Evolutionary conservation across 192 early-diverging fungal species (phyloP).

Genomic region (Allomyces macrogynus): DNA sequence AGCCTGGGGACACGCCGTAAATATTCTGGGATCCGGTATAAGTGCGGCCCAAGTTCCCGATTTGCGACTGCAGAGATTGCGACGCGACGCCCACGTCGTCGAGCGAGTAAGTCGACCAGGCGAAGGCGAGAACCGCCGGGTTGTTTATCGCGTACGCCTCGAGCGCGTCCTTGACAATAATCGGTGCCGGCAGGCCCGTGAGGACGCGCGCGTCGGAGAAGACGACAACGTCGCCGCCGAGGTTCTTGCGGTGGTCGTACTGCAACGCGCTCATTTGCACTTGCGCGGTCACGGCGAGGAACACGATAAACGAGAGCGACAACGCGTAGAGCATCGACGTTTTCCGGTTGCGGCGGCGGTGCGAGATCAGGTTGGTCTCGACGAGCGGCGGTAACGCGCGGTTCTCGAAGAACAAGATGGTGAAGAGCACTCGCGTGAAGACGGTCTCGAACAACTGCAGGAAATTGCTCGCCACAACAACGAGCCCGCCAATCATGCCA

Average conservation of each 20-base stretch:
- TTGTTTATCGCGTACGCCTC: neutral
- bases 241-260: constrained; percentile 5
- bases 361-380: constrained; percentile 9
- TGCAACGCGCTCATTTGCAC: constrained; percentile 8
- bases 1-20: constrained; percentile 9
- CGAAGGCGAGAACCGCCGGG: neutral
- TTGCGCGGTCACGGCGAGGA: constrained; percentile 7
- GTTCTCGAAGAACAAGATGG: constrained; percentile 8
- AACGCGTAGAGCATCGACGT: constrained; percentile 12
- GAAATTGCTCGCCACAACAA: constrained; percentile 7
- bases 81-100: too few species aligned
- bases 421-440: constrained; percentile 2
- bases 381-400: constrained; percentile 6
- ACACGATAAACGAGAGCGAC: constrained; percentile 10
- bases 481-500: constrained; percentile 9
- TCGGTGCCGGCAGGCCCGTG: too few species aligned
- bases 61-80: neutral
- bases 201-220: neutral
- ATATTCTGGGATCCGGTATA: constrained; percentile 1
- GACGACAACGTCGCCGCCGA: neutral
- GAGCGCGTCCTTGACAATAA: neutral
- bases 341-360: constrained; percentile 10
- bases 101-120: too few species aligned
- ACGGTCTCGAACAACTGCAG: constrained; percentile 6
- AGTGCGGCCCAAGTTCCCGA: constrained; percentile 10